Base-by-base conservation (phyloP, 2,329 filamentous ascomycete species). In the Venturia pyrina region DNA sequence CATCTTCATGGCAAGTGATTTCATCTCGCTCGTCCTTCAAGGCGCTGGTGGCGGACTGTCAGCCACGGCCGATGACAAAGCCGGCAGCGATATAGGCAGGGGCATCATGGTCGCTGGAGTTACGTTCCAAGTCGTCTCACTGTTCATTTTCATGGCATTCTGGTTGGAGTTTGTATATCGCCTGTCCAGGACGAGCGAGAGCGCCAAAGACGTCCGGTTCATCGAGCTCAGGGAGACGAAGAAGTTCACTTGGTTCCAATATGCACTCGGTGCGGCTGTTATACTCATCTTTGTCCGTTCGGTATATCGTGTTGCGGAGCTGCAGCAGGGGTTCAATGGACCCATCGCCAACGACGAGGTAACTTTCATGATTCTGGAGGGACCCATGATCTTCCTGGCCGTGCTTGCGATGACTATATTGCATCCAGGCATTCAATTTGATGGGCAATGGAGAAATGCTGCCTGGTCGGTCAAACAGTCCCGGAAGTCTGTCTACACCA, bases 21-120 rank as follows among this genome's bases (percentile, higher is more conserved):
- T 81, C 62, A 67, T 79, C 44, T 80, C 78, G 11, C 75, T 81
- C 21, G 67, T 80, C 21, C 72, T 79, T 4, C 79, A 81, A 69
- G 79, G 78, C 13, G 74, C 73, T 1, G 78, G 79, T 34, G 78
- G 79, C n/a, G 78, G 80, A 62, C 76, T 86, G 59, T 83, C 86
- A 1, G 83, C 85, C 0, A 79, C 80, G 0, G 81, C 81, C 0
- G 73, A 73, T 8, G 74, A 74, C 1, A 75, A 79, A 17, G 71
- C 73, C 1, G 71, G 80, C n/a, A 73, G 78, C 10, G 73, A 82
- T 46, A 71, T 78, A 1, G 83, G 84, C 5, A 80, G 83, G 64
- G 74, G 84, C 68, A 78, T 86, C 66, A 85, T 86, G 74, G 81
- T 86, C 63, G 79, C 83, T 0, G 85, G 85, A 70, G 80, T 87